phyloP scores from a whole-genome alignment of 2,329 filamentous ascomycete genomes.

The Chlorencoelia australis region DNA sequence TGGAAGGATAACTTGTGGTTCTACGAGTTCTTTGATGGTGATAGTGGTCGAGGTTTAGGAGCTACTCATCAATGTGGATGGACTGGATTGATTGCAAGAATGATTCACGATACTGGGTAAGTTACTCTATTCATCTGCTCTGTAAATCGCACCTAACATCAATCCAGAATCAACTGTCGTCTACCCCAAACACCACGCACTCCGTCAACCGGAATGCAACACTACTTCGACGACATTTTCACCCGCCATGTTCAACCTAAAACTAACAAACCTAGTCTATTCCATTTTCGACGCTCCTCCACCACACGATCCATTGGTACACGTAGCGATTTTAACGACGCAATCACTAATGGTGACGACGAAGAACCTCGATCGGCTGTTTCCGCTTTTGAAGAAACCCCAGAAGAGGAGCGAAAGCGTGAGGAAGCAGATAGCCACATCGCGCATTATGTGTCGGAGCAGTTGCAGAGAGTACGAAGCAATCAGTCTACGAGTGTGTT shows the following conservation, averaged over 20 bases:
- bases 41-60: slow-evolving; percentile 78
- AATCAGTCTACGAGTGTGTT: slow-evolving; percentile 26
- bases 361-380: no score
- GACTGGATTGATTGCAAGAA: slow-evolving; percentile 89
- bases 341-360: slow-evolving; percentile 36
- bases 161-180: slow-evolving; percentile 66
- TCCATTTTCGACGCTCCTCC: slow-evolving; percentile 62
- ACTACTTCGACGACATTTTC: slow-evolving; percentile 94
- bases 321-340: slow-evolving; percentile 64
- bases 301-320: slow-evolving; percentile 75
- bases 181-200: slow-evolving; percentile 89
- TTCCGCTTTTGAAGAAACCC: slow-evolving; percentile 22
- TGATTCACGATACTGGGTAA: slow-evolving; percentile 97
- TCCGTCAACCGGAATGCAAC: slow-evolving; percentile 69
- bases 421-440: slow-evolving; percentile 58
- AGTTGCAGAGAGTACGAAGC: slow-evolving; percentile 63
- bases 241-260: slow-evolving; percentile 39
- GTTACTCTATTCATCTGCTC: slow-evolving; percentile 24
- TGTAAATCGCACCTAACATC: slow-evolving; percentile 31
- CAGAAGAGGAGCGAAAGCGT: slow-evolving; percentile 31
- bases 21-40: slow-evolving; percentile 95
- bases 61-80: slow-evolving; percentile 93
- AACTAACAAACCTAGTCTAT: slow-evolving; percentile 34
- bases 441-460: slow-evolving; percentile 70
- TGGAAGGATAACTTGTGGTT: slow-evolving; percentile 96